These are phyloP conservation scores for Diaporthe eres DNA, from an alignment of 2,329 filamentous ascomycete genomes.

Conservation along the genomic window DNA sequence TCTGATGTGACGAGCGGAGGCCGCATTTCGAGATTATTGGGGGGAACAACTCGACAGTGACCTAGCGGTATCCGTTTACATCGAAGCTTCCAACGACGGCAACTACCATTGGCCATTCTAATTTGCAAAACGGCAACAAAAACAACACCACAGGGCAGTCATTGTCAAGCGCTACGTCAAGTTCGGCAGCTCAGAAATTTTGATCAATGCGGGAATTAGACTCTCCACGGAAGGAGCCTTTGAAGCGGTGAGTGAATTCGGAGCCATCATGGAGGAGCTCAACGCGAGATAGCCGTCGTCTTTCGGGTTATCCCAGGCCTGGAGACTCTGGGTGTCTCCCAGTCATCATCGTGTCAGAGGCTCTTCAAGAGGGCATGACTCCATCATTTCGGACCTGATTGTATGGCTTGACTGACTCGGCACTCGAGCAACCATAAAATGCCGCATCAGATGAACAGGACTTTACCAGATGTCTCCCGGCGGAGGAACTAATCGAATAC, in stretches of 20 bases:
- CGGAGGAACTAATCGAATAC: not conserved
- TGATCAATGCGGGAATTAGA: not conserved
- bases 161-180: not conserved
- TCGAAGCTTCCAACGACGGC: not conserved
- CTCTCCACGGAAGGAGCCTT: not conserved
- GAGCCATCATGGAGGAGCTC: not conserved
- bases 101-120: not conserved
- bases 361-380: not conserved
- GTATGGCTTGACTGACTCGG: conserved; percentile 1
- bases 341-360: not conserved
- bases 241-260: not conserved
- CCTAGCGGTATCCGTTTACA: not conserved
- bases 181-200: not conserved
- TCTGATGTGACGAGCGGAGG: not conserved
- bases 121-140: not conserved
- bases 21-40: not conserved
- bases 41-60: not conserved
- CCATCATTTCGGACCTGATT: not conserved
- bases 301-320: not conserved
- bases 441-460: not conserved
- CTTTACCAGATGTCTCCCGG: not conserved
- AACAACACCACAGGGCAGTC: not conserved
- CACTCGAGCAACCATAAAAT: not conserved
- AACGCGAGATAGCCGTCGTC: not conserved
- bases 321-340: not conserved